Evolutionary conservation across 306 rosid genomes (phyloP), one percentile per base, ranked within the genome.

Genomic region (Cucurbita ficifolia): DNA sequence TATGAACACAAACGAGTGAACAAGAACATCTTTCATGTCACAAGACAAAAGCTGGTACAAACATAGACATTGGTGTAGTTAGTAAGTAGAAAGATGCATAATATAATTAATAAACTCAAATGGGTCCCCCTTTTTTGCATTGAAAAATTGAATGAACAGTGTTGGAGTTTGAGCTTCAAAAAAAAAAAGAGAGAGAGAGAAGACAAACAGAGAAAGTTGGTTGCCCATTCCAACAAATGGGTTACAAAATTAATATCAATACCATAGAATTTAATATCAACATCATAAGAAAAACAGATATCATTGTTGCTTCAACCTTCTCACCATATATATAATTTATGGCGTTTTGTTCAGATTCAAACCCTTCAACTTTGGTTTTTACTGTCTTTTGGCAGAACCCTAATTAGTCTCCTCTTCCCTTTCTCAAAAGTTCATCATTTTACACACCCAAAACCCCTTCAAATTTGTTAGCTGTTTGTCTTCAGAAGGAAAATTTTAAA

Each of bases 161-260:
- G 1, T 70, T 49, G 48, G 18, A 70, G 60, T 72, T 72, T 72
- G 75, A 72, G 49, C 74, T 57, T 69, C 5, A 46, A 69, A 69
- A 69, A 69, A 7, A 35, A 12, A 36, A 33, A 73, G 80, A 78
- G 76, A 63, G 53, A 45, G 48, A 43, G 1, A 56, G 76, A 62
- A 13, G 53, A 58, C 10, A 55, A 19, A 33, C 7, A 51, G 10
- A 33, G 18, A 22, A 8, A 29, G 78, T 76, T 78, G 87, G 89
- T 86, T 94, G 90, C 76, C 92, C 92, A 88, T 72, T 33, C 14
- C 70, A 80, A 86, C 84, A 83, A 80, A 84, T 83, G 92, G 95
- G 86, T 84, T 92, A 88, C 86, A 77, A 80, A 52, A 52, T 52
- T 85, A 70, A 83, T 82, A 79, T 85, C 5, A 58, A 58, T 24